Conservation (phyloP, 768 basidiomycete species). For the Saitozyma podzolica region DNA sequence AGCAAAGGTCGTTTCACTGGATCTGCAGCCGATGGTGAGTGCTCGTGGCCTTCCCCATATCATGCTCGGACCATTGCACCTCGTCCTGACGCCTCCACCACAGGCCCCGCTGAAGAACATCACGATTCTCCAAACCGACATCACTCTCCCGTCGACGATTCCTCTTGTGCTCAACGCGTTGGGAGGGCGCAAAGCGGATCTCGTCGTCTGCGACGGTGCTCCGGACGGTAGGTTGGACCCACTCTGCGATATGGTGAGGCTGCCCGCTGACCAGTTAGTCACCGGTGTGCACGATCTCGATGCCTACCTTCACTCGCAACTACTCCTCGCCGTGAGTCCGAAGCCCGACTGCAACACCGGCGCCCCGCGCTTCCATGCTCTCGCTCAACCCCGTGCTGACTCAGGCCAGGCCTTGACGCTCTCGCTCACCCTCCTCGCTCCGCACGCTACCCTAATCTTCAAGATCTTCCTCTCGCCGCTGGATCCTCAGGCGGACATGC, state of each 20-base stretch:
- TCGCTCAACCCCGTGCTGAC: neutral
- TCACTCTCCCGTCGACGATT: constrained; percentile 55
- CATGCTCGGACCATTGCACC: neutral
- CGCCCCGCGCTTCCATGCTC: neutral
- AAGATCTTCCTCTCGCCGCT: constrained; percentile 55
- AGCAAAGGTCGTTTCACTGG: constrained; percentile 42
- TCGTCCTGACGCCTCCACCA: neutral
- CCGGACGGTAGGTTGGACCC: constrained; percentile 52
- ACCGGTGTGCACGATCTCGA: constrained; percentile 58
- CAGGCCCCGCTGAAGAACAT: constrained; percentile 55
- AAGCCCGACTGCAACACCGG: neutral
- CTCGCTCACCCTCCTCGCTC: constrained; percentile 54
- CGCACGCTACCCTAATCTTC: constrained; percentile 55
- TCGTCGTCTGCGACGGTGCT: constrained; percentile 58
- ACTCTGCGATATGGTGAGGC: neutral
- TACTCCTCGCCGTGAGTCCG: constrained; percentile 54
- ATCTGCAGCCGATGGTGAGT: constrained; percentile 47
- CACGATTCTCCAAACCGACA: constrained; percentile 55
- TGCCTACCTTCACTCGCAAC: constrained; percentile 56
- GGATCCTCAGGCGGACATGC: constrained; percentile 49
- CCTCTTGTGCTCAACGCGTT: constrained; percentile 54
- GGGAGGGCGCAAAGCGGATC: constrained; percentile 53
- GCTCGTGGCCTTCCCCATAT: neutral
- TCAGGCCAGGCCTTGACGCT: constrained; percentile 53
- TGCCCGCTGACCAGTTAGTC: constrained; percentile 36